A percentile compares a stretch with the other conserved stretches of the same genome.
Evolutionary conservation across 1,139 yeast species (phyloP).

Genomic region (Suhomyces anneliseae): DNA sequence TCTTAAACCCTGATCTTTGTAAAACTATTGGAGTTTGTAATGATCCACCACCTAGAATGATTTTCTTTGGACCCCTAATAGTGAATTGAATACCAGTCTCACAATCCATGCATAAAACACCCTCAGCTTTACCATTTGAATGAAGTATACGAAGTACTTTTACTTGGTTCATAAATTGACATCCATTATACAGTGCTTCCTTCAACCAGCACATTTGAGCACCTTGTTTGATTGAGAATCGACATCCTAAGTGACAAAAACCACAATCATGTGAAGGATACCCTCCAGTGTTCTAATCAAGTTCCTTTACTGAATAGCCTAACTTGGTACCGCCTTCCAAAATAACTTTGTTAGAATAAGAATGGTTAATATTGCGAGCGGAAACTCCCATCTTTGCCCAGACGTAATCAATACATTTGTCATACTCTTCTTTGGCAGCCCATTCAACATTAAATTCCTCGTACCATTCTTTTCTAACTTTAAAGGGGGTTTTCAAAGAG

Average conservation of each 20-base stretch:
- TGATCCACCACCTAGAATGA: constrained; percentile 52
- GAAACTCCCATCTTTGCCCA: constrained; percentile 54
- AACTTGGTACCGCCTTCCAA: constrained; percentile 49
- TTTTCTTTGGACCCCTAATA: constrained; percentile 48
- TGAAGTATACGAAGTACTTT: constrained; percentile 43
- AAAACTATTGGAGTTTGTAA: constrained; percentile 54
- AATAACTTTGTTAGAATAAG: constrained; percentile 47
- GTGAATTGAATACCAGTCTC: constrained; percentile 31
- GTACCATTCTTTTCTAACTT: constrained; percentile 58
- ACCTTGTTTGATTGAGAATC: constrained; percentile 55
- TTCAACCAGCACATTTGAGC: constrained; percentile 53
- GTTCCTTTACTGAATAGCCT: constrained; percentile 42
- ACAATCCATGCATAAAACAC: constrained; percentile 38
- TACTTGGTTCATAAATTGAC: constrained; percentile 50
- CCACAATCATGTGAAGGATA: constrained; percentile 51
- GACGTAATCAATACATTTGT: constrained; percentile 50
- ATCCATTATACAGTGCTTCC: constrained; percentile 49
- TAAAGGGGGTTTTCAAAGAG: constrained; percentile 51
- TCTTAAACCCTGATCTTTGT: constrained; percentile 52
- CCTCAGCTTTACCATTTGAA: constrained; percentile 44
- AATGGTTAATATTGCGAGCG: constrained; percentile 44
- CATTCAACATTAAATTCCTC: constrained; percentile 49
- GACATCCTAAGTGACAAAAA: constrained; percentile 53
- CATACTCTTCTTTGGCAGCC: constrained; percentile 46
- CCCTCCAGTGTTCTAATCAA: constrained; percentile 54